Evolutionary conservation across 75 land plant species (phyloP), one percentile per base, ranked within the genome.

Genomic region (Picea glauca): DNA sequence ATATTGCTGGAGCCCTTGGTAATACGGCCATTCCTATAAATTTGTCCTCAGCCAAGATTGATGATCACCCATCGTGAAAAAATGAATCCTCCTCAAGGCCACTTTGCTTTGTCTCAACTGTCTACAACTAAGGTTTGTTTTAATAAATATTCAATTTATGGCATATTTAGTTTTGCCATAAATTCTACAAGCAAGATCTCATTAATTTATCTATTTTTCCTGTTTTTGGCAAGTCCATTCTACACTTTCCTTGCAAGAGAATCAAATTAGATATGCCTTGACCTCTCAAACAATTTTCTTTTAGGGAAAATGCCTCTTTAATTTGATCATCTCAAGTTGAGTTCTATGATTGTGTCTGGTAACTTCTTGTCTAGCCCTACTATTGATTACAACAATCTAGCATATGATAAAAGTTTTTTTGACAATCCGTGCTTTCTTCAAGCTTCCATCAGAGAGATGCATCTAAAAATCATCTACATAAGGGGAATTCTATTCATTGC

Each of bases 181-280:
- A 23, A 43, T 54, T 73, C 58, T 73, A 9, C 23, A 21, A 2
- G 43, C 33, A 30, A 66, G 70, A 3, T 73, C 54, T 26, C 26
- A 58, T 73, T 21, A 73, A 32, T n/a, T 4, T 26, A 43, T 26
- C 46, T 5, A 26, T 70, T 40, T 54, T 32, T n/a, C 23, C 32
- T 46, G 60, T 58, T 3, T 73, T 72, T 43, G 23, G 75, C 54
- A 54, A 54, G 35, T 73, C 50, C 75, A 73, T 21, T 73, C 75
- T 50, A 9, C 75, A 50, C 13, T 73, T 23, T 54, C 17, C 75
- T 54, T 73, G n/a, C 58, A 54, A 72, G 38, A 46, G 13, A 35
- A 73, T 14, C 3, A 66, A 66, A 14, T 13, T 4, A 14, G 33
- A 31, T 40, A 32, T 26, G 26, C 26, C 26, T 26, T 26, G 26